These are phyloP conservation scores for Trifolium dubium DNA, from an alignment of 306 rosid species.

Conservation along the genomic window DNA sequence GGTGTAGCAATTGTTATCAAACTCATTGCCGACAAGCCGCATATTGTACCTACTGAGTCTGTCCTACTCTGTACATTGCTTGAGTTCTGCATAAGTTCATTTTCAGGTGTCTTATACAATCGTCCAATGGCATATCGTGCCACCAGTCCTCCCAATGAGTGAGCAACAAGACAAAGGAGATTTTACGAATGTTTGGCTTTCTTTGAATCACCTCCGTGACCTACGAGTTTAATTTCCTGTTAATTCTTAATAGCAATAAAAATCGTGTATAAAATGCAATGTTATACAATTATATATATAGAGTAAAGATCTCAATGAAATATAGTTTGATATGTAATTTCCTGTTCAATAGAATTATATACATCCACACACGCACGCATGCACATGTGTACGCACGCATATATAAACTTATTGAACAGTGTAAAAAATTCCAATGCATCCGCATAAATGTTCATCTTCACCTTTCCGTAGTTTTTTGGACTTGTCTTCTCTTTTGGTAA, in stretches of 20 bases:
- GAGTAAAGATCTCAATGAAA: no score
- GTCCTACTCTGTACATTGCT: constrained; percentile 42
- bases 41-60: constrained; percentile 59
- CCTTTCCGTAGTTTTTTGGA: no score
- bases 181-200: constrained; percentile 69
- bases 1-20: constrained; percentile 93
- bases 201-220: constrained; percentile 66
- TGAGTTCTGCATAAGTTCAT: constrained; percentile 43
- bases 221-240: constrained; percentile 47
- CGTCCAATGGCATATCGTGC: constrained; percentile 89
- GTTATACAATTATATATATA: not conserved
- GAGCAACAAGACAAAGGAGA: constrained; percentile 85
- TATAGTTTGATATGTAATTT: no score
- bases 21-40: constrained; percentile 84
- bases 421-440: no score
- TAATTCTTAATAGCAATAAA: constrained; percentile 9
- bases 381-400: no score
- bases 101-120: constrained; percentile 64
- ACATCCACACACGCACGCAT: no score
- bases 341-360: no score
- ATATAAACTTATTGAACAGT: no score
- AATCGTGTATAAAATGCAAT: constrained; percentile 15
- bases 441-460: no score
- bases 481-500: no score
- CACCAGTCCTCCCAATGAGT: constrained; percentile 96